phyloP scores from a whole-genome alignment of 345 rosid species.

The Eutrema yunnanense region DNA sequence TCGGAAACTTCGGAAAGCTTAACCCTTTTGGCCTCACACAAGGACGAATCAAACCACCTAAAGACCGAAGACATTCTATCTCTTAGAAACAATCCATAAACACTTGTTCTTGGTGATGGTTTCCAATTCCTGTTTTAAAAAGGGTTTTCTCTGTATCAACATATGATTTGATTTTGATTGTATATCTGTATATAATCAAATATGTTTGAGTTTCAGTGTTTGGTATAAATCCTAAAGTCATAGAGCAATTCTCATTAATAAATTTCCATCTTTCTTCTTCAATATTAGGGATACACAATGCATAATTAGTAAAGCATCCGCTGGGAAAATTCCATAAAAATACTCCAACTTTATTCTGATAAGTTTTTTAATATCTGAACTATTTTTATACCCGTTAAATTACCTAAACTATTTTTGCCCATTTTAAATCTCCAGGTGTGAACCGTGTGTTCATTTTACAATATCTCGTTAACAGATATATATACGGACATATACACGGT shows the following conservation, averaged over 20 bases:
- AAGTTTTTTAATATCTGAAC: too few relatives aligned
- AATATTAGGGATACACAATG: background rate
- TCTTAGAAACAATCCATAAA: conserved; percentile 31
- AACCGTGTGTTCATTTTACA: too few relatives aligned
- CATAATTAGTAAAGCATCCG: background rate
- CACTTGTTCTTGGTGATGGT: background rate
- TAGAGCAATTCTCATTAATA: background rate
- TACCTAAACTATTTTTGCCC: too few relatives aligned
- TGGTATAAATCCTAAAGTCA: background rate
- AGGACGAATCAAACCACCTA: conserved; percentile 44
- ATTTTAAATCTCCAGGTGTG: too few relatives aligned
- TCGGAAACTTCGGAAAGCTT: conserved; percentile 57
- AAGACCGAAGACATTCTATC: conserved; percentile 71
- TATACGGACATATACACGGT: too few relatives aligned
- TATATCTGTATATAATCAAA: background rate
- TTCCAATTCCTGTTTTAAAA: background rate
- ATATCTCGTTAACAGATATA: too few relatives aligned
- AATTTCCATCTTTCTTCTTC: background rate
- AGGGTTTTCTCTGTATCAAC: background rate
- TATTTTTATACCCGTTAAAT: too few relatives aligned
- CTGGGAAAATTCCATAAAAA: background rate
- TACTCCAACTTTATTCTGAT: too few relatives aligned
- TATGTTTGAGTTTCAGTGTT: background rate
- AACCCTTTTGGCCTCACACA: conserved; percentile 55
- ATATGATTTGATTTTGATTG: background rate